Base-by-base conservation (phyloP, 2,329 filamentous ascomycete genomes). In the Fusarium napiforme region DNA sequence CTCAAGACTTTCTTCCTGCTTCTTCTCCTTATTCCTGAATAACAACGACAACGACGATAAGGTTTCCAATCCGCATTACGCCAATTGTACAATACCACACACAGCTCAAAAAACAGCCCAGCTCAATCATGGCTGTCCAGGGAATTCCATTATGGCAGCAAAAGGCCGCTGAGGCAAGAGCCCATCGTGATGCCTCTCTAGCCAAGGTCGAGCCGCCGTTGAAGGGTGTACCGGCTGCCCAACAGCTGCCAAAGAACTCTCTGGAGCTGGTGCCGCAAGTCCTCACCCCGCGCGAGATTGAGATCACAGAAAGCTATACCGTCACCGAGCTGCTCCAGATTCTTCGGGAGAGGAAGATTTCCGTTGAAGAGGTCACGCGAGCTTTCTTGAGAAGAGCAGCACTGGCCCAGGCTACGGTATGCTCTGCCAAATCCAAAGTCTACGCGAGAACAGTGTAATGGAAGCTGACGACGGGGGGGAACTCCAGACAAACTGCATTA, bases 401-500 rank as follows among this genome's bases (percentile, higher is more conserved):
- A 4, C 30, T 79, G 9, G 77, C 77, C 9, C 77, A 79, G 19
- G 75, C 52, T 56, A 75, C 77, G 16, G 77, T 78, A 64, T 56
- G 72, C 45, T 18, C n/a, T 43, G n/a, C 42, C 4, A 43, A 11
- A 43, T 43, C n/a, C 1, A 34, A 43, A 43, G 42, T 43, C 42
- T 43, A 18, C 6, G 18, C 15, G 15, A 12, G 9, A 11, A 16
- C 7, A 11, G 18, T 23, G 15, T 18, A 11, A 28, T 19, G 7
- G 28, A 10, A 21, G 16, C 15, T 30, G 4, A 60, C 12, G 21
- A 30, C 30, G 1, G 7, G 9, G 9, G 11, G n/a, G 2, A 18
- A 23, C 42, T 43, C 15, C 19, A 73, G 81, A 81, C 78, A 1
- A 82, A 82, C 49, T 82, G 81, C 56, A 45, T 82, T 14, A 78